Percentiles rank a stretch among this genome's conserved stretches.
Evolutionary conservation across 2,329 filamentous ascomycete species (phyloP).

Genomic region (Furcasterigmium sp.): DNA sequence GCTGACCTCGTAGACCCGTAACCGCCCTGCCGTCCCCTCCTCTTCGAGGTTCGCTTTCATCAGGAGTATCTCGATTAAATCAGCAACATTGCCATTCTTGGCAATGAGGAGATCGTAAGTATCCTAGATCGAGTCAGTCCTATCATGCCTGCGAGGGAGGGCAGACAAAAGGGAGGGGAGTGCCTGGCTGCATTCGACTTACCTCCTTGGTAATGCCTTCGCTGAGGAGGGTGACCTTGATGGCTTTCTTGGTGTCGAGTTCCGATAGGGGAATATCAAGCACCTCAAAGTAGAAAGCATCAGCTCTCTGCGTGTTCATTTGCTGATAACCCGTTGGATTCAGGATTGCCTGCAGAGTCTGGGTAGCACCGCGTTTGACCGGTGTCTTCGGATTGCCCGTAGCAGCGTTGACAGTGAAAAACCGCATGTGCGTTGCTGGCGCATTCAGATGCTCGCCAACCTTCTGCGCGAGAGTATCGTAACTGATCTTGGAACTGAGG

Average conservation of each 20-base stretch:
- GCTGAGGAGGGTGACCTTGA: constrained; percentile 79
- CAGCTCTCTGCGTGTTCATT: constrained; percentile 64
- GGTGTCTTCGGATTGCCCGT: constrained; percentile 72
- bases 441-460: constrained; percentile 73
- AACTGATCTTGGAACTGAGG: constrained; percentile 82
- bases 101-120: constrained; percentile 77
- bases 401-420: constrained; percentile 77
- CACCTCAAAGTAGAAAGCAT: constrained; percentile 87
- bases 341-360: constrained; percentile 75
- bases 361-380: constrained; percentile 66
- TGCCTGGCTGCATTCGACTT: too few species aligned
- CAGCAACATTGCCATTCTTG: constrained; percentile 75
- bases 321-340: constrained; percentile 68
- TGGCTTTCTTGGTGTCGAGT: constrained; percentile 82
- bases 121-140: constrained; percentile 49
- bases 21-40: constrained; percentile 61
- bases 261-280: constrained; percentile 92
- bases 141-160: too few species aligned
- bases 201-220: constrained; percentile 92
- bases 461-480: constrained; percentile 80
- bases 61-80: constrained; percentile 69
- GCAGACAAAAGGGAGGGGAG: too few species aligned
- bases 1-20: constrained; percentile 80
- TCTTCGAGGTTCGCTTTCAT: constrained; percentile 77
- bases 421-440: constrained; percentile 81